Evolutionary conservation across 148 eudicot genomes (phyloP).

Genomic region (Persicaria maculosa): DNA sequence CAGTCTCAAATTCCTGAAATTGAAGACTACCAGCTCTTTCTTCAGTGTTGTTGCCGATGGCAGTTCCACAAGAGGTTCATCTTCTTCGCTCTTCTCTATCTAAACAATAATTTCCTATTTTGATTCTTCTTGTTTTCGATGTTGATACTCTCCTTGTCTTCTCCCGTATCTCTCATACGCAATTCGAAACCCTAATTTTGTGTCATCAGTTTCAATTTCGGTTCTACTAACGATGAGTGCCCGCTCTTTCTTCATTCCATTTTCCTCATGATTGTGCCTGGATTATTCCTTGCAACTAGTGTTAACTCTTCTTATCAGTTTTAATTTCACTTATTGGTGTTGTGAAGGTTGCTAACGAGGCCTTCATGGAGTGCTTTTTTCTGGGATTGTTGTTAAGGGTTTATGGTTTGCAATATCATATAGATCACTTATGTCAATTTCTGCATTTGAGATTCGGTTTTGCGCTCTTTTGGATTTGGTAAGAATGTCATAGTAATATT

Average conservation of each 20-base stretch:
- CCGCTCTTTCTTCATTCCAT: neutral
- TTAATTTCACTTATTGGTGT: neutral
- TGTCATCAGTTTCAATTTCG: neutral
- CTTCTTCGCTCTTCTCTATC: neutral
- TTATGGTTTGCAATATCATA: neutral
- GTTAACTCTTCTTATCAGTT: neutral
- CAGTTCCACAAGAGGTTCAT: neutral
- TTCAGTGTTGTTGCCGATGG: neutral
- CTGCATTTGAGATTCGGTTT: neutral
- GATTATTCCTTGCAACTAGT: neutral
- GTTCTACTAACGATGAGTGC: neutral
- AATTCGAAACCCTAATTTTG: slow-evolving; percentile 8
- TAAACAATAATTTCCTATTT: neutral
- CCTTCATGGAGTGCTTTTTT: neutral
- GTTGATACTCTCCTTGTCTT: neutral
- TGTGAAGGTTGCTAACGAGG: neutral
- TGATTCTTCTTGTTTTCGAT: neutral
- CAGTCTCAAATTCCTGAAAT: neutral
- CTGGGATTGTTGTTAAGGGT: neutral
- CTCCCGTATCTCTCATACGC: neutral
- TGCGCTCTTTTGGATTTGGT: neutral
- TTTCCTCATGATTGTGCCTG: no score
- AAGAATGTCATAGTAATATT: neutral
- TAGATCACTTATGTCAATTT: neutral
- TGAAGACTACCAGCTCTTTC: neutral